A percentile compares a stretch with the other conserved stretches of the same genome.
These are phyloP conservation scores for Platanthera zijinensis DNA, from an alignment of 106 monocot genomes.

Conservation along the genomic window DNA sequence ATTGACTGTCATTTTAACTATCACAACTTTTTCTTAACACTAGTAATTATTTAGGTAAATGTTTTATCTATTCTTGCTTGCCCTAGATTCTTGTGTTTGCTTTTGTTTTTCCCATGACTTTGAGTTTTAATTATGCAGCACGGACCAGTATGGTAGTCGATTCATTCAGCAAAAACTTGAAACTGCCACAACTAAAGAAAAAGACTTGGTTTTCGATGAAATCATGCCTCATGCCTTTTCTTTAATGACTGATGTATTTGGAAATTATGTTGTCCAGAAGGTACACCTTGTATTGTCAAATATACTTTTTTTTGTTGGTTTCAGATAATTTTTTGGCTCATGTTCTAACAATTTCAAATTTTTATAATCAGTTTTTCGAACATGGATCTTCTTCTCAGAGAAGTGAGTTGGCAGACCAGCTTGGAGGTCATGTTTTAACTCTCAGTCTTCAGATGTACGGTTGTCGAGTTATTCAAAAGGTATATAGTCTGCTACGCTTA, in stretches of 20 bases:
- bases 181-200: slow-evolving; percentile 58
- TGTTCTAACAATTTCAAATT: not conserved
- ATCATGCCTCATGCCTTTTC: slow-evolving; percentile 47
- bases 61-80: too few species aligned
- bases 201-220: slow-evolving; percentile 60
- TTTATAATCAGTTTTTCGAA: slow-evolving; percentile 60
- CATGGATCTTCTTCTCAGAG: slow-evolving; percentile 60
- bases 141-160: slow-evolving; percentile 74
- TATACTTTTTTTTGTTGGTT: not conserved
- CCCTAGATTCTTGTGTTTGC: too few species aligned
- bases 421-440: slow-evolving; percentile 42
- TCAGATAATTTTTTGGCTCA: not conserved
- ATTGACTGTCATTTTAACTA: too few species aligned
- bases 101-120: not conserved
- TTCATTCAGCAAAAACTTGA: slow-evolving; percentile 91
- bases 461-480: slow-evolving; percentile 75
- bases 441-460: slow-evolving; percentile 88
- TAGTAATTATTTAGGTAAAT: too few species aligned
- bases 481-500: slow-evolving; percentile 7
- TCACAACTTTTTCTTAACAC: too few species aligned
- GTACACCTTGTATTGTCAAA: slow-evolving; percentile 10
- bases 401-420: slow-evolving; percentile 54
- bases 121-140: slow-evolving; percentile 22
- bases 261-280: slow-evolving; percentile 88
- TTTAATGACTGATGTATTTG: slow-evolving; percentile 85